Evolutionary conservation across 2,329 filamentous ascomycete genomes (phyloP), one percentile per base, ranked within the genome.

Genomic region (Tolypocladium cylindrosporum): DNA sequence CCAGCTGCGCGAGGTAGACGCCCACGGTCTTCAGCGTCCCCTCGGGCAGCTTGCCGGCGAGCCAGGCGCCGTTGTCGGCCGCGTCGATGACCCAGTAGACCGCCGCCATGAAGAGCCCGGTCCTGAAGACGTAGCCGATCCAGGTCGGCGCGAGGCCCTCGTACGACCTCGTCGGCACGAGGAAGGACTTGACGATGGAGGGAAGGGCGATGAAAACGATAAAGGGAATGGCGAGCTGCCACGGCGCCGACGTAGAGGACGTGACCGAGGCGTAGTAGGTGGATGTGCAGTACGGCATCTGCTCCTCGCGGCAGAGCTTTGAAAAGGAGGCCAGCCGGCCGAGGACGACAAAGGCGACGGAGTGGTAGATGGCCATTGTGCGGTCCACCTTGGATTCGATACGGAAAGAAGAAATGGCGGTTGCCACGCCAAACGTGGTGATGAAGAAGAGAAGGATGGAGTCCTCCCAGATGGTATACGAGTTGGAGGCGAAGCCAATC

Each of bases 381-480:
- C 89, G 84, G 64, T 95, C 89, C 4, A 81, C 75, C 31, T 80
- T 75, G 41, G 81, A 79, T 55, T 85, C 80, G 62, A 91, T 86
- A 19, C 90, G 84, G 66, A 96, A 80, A 0, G 92, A 92, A 2
- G 88, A 86, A 14, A 90, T 73, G 14, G 88, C 82, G 41, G 88
- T 84, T n/a, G 87, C 79, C 8, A 91, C 72, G 37, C 91, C 92
- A 69, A 97, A 97, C 0, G 92, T 94, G 2, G 86, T 85, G 59
- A 97, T 83, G 75, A 97, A 93, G 75, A 96, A 96, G 3, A 96
- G 79, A 5, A 96, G 80, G 58, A 97, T 97, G 16, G 91, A 89
- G 68, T 99, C 94, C 75, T 99, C 94, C 92, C 94, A 99, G 63
- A 99, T 96, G 0, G 93, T 97, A 74, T 92, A 99, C 0, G 94